Conservation (phyloP, 768 basidiomycete genomes). For the Boletus rex-veris region DNA sequence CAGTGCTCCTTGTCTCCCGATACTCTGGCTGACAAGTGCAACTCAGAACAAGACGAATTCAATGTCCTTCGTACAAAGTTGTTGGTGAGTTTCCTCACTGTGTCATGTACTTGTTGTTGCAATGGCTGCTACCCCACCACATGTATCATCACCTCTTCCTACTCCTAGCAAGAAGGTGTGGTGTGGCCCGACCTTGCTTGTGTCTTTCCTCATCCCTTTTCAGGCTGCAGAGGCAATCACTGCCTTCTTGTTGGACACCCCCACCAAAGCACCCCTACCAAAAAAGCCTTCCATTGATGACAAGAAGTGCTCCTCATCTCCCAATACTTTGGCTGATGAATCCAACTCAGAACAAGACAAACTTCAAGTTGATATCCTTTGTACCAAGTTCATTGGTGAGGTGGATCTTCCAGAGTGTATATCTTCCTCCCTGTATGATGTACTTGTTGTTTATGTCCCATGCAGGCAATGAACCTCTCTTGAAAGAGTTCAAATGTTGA, state of each 20-base stretch:
- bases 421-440: conserved; percentile 1
- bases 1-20: conserved; percentile 31
- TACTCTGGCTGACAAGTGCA: conserved; percentile 26
- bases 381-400: conserved; percentile 62
- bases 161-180: conserved; percentile 54
- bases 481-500: conserved; percentile 34
- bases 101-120: not conserved
- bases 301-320: conserved; percentile 31
- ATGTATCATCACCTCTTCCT: conserved; percentile 22
- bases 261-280: conserved; percentile 25
- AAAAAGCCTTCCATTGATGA: conserved; percentile 27
- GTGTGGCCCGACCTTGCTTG: not conserved
- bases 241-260: conserved; percentile 40
- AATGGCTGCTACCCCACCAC: not conserved
- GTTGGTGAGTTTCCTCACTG: conserved; percentile 49
- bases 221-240: conserved; percentile 43
- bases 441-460: not conserved
- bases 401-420: conserved; percentile 56
- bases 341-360: conserved; percentile 25
- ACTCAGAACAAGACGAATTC: conserved; percentile 26
- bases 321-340: conserved; percentile 27
- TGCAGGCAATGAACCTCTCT: conserved; percentile 70
- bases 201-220: not conserved
- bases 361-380: conserved; percentile 32
- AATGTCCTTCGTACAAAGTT: conserved; percentile 44